Percentiles rank a stretch among this genome's conserved stretches.
These are phyloP conservation scores for Capsella bursapastoris DNA, from an alignment of 345 rosid genomes.

Conservation along the genomic window DNA sequence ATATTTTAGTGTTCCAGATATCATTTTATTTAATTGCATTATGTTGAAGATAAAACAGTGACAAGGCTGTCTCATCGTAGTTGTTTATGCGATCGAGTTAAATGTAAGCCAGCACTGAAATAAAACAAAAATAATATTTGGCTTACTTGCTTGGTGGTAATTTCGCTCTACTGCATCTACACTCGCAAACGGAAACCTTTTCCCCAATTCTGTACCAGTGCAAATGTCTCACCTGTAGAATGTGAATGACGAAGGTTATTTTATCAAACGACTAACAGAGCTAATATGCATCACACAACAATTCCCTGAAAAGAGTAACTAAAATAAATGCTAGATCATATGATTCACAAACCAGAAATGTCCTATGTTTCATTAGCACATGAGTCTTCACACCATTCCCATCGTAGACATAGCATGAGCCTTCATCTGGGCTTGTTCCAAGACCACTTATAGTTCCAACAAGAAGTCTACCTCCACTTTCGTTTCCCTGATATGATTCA, in stretches of 20 bases:
- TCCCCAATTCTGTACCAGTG: conserved; percentile 83
- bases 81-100: not conserved
- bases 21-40: conserved; percentile 1
- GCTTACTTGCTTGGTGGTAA: conserved; percentile 96
- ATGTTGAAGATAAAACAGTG: not conserved
- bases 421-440: conserved; percentile 77
- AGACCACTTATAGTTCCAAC: conserved; percentile 78
- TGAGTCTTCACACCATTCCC: conserved; percentile 80
- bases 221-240: conserved; percentile 86
- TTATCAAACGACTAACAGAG: conserved; percentile 1
- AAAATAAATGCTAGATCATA: conserved; percentile 23
- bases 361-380: conserved; percentile 86
- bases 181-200: conserved; percentile 79
- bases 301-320: not conserved
- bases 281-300: conserved; percentile 25
- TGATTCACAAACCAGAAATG: conserved; percentile 76
- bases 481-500: conserved; percentile 39
- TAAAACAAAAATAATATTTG: conserved; percentile 17
- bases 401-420: conserved; percentile 79
- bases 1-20: not conserved
- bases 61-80: not conserved
- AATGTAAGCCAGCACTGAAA: not conserved
- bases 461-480: conserved; percentile 53
- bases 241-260: conserved; percentile 2
- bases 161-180: conserved; percentile 84